Percentiles rank a stretch among this genome's conserved stretches.
These are phyloP conservation scores for Fomitopsis palustris DNA, from an alignment of 1,284 basidiomycete species.

Conservation along the genomic window DNA sequence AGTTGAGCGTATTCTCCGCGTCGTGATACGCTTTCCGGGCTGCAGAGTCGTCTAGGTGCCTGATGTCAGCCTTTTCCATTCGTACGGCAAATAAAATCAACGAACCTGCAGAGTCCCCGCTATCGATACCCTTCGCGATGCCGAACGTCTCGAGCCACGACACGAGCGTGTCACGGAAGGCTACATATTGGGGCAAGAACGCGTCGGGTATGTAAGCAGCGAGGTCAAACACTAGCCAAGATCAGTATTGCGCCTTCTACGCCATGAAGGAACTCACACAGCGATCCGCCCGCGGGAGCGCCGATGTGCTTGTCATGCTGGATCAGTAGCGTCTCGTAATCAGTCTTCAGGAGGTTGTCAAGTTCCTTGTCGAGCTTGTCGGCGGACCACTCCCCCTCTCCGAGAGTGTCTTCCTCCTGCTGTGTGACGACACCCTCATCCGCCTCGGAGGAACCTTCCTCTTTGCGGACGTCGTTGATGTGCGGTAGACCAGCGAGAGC, in stretches of 20 bases:
- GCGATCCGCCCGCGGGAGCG: constrained; percentile 37
- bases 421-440: constrained; percentile 21
- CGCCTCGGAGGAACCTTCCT: constrained; percentile 28
- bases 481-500: constrained; percentile 71
- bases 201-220: constrained; percentile 87
- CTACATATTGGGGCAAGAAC: constrained; percentile 74
- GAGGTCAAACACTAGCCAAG: constrained; percentile 70
- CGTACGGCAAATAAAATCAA: not conserved
- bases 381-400: constrained; percentile 52
- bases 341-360: constrained; percentile 62
- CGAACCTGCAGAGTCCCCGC: constrained; percentile 43
- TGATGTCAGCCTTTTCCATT: not conserved
- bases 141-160: constrained; percentile 70
- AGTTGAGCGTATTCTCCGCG: constrained; percentile 51
- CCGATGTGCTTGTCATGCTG: constrained; percentile 69
- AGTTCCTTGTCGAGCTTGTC: constrained; percentile 59
- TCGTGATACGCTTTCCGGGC: constrained; percentile 66
- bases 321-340: constrained; percentile 72
- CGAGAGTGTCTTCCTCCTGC: constrained; percentile 24
- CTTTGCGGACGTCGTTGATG: constrained; percentile 55
- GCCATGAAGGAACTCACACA: constrained; percentile 43
- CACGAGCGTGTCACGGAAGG: constrained; percentile 61
- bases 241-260: constrained; percentile 1
- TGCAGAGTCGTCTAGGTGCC: constrained; percentile 44
- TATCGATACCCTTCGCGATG: constrained; percentile 40